Conservation (phyloP, 208 protist genomes). For the Zelonia costaricensis region DNA sequence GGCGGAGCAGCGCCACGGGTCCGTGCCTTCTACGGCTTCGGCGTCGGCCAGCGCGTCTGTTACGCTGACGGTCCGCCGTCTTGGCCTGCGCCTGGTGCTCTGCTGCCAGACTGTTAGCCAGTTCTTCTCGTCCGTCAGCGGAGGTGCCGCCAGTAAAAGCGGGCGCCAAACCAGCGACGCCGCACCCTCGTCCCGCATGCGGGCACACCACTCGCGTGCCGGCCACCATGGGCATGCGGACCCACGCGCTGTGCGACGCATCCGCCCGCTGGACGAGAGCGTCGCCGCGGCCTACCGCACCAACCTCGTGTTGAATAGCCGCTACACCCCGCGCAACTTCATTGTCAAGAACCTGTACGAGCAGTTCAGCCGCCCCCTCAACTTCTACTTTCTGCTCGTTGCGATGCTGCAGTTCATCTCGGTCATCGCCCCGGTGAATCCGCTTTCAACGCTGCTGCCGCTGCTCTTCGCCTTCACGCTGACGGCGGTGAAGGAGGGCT, state of each 20-base stretch:
- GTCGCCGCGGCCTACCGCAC: constrained; percentile 46
- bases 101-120: background rate
- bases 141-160: background rate
- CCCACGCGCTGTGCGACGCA: constrained; percentile 31
- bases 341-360: constrained; percentile 96
- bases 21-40: background rate
- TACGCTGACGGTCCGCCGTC: background rate
- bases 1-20: too few relatives aligned
- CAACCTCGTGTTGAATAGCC: constrained; percentile 93
- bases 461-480: constrained; percentile 93
- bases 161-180: background rate
- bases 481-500: constrained; percentile 94
- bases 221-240: too few relatives aligned
- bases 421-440: constrained; percentile 92
- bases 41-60: background rate
- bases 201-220: too few relatives aligned
- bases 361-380: constrained; percentile 95
- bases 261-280: constrained; percentile 42
- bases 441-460: constrained; percentile 90
- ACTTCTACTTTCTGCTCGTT: constrained; percentile 97
- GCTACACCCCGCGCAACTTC: constrained; percentile 96
- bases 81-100: background rate
- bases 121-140: background rate
- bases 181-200: too few relatives aligned
- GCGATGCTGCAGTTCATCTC: constrained; percentile 91